phyloP scores from a whole-genome alignment of 2,329 filamentous ascomycete species.

The Aspergillus sp. region DNA sequence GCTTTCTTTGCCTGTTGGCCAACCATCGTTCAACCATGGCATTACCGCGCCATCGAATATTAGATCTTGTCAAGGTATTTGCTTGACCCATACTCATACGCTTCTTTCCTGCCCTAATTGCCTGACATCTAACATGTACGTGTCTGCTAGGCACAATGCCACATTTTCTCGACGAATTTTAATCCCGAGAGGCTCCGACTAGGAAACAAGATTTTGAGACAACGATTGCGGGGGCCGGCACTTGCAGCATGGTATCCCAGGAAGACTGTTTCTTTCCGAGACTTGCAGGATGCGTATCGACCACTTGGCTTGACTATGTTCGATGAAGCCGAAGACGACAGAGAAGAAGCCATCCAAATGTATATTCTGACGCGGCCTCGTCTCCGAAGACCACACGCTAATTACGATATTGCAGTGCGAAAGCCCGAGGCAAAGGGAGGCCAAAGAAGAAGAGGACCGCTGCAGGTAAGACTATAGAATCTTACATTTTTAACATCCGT shows the following conservation, averaged over 20 bases:
- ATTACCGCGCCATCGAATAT: slow-evolving; percentile 44
- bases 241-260: slow-evolving; percentile 84
- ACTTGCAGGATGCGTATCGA: slow-evolving; percentile 62
- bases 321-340: slow-evolving; percentile 69
- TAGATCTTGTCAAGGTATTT: slow-evolving; percentile 70
- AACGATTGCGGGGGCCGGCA: slow-evolving; percentile 75
- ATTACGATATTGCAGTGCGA: slow-evolving; percentile 46
- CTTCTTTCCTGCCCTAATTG: not conserved
- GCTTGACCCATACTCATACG: not conserved
- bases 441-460: slow-evolving; percentile 77
- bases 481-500: not conserved
- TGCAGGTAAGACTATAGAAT: slow-evolving; percentile 26
- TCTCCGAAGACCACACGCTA: slow-evolving; percentile 1
- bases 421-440: slow-evolving; percentile 72
- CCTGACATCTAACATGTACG: not conserved
- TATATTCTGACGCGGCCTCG: slow-evolving; percentile 35
- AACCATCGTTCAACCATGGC: slow-evolving; percentile 35
- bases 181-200: slow-evolving; percentile 76
- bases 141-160: slow-evolving; percentile 65
- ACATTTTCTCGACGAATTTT: slow-evolving; percentile 82
- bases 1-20: not conserved
- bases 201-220: slow-evolving; percentile 86
- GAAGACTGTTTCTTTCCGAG: slow-evolving; percentile 60
- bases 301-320: slow-evolving; percentile 57
- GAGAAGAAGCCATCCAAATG: slow-evolving; percentile 57